Percentiles rank a stretch among this genome's conserved stretches.
Conservation (phyloP, 176 grass and related monocot species). For the Triticum monococcum region DNA sequence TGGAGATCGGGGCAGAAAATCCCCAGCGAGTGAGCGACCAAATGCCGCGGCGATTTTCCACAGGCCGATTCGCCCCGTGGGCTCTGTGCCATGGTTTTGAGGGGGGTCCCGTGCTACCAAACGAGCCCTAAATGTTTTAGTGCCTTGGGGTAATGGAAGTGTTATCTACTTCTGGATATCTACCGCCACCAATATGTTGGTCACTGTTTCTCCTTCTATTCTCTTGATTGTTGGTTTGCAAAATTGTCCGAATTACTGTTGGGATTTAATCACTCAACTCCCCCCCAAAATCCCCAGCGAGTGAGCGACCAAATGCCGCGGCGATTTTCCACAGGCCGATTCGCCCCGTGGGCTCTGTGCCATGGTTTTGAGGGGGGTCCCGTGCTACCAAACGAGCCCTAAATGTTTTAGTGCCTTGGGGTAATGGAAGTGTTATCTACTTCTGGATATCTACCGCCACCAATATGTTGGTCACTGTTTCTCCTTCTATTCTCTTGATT, state of each 20-base stretch:
- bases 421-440: background rate
- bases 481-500: background rate
- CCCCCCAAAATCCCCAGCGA: too few relatives aligned
- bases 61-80: too few relatives aligned
- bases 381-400: background rate
- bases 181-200: background rate
- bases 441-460: slow-evolving; percentile 13
- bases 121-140: background rate
- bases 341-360: too few relatives aligned
- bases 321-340: too few relatives aligned
- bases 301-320: too few relatives aligned
- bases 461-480: background rate
- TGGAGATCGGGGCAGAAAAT: too few relatives aligned
- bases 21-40: too few relatives aligned
- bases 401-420: background rate
- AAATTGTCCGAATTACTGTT: background rate
- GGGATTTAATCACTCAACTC: too few relatives aligned
- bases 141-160: background rate
- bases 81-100: too few relatives aligned
- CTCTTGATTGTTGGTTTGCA: background rate
- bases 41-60: too few relatives aligned
- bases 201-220: background rate
- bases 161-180: slow-evolving; percentile 8
- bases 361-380: too few relatives aligned
- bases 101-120: too few relatives aligned